Evolutionary conservation across 148 eudicot species (phyloP).

Genomic region (Rhododendron mucronatum): DNA sequence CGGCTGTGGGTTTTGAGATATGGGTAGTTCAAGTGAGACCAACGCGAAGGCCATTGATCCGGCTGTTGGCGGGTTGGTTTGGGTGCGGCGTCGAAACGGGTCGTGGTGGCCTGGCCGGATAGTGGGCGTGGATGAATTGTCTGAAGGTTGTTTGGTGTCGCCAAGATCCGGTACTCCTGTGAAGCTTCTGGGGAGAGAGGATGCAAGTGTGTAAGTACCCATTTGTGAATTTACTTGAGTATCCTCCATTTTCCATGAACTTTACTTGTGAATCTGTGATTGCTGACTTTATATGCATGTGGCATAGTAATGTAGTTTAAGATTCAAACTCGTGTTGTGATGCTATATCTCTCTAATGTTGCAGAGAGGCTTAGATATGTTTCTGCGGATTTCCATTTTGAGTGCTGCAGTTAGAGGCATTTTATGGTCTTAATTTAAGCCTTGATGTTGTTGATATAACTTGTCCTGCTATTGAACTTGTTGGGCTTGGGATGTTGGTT

Average conservation of each 20-base stretch:
- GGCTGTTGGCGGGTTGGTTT: constrained; percentile 62
- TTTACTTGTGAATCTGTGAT: neutral
- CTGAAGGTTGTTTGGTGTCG: constrained; percentile 30
- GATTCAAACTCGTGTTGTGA: neutral
- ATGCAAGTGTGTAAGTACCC: constrained; percentile 70
- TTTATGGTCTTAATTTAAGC: neutral
- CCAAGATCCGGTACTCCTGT: constrained; percentile 65
- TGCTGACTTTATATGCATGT: neutral
- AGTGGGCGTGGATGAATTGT: constrained; percentile 42
- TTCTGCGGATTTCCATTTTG: neutral
- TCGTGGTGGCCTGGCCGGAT: constrained; percentile 92
- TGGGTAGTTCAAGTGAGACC: constrained; percentile 33
- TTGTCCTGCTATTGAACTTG: neutral
- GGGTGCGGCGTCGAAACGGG: constrained; percentile 80
- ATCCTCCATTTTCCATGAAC: neutral
- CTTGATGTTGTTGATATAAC: neutral
- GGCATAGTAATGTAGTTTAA: neutral
- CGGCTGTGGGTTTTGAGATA: constrained; percentile 4
- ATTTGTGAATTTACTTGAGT: neutral
- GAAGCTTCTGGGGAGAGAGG: constrained; percentile 75
- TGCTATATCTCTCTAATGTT: neutral
- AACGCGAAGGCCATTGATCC: constrained; percentile 34
- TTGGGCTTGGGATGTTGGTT: neutral
- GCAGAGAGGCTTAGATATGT: neutral
- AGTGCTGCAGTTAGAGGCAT: neutral